Evolutionary conservation across 345 rosid species (phyloP).

Genomic region (Mallotus nudiflorus): DNA sequence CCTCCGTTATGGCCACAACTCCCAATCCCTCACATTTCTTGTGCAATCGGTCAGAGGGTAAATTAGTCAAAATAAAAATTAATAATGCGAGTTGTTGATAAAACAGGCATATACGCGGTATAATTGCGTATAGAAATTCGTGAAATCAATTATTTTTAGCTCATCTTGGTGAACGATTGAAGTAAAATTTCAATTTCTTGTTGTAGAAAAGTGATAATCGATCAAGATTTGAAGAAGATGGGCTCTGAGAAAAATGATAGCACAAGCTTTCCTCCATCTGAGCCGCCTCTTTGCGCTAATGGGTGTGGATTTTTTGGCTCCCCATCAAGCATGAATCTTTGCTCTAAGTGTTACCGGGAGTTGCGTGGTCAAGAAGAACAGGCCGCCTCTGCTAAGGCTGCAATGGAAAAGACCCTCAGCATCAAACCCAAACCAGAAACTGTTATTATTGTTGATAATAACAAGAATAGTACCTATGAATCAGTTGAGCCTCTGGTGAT

Average conservation of each 20-base stretch:
- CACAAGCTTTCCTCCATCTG: slow-evolving; percentile 66
- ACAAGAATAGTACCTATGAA: not conserved
- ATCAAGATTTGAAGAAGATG: slow-evolving; percentile 42
- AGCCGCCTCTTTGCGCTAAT: slow-evolving; percentile 69
- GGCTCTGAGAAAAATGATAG: slow-evolving; percentile 79
- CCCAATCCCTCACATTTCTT: not conserved
- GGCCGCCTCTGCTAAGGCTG: slow-evolving; percentile 61
- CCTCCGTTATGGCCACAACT: too few relatives aligned
- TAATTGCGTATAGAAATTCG: too few relatives aligned
- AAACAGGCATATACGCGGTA: too few relatives aligned
- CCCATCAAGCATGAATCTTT: slow-evolving; percentile 75
- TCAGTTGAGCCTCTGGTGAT: not conserved
- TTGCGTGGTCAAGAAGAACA: slow-evolving; percentile 57
- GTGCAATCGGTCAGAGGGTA: slow-evolving; percentile 8
- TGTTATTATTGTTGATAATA: too few relatives aligned
- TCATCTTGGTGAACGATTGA: not conserved
- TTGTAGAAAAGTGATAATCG: slow-evolving; percentile 13
- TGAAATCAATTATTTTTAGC: too few relatives aligned
- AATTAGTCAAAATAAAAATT: not conserved
- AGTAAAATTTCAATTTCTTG: not conserved
- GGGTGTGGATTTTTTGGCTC: slow-evolving; percentile 88
- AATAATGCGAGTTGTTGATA: not conserved
- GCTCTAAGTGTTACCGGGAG: slow-evolving; percentile 81
- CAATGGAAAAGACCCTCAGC: slow-evolving; percentile 56
- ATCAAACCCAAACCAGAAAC: slow-evolving; percentile 26